Conservation (phyloP, 257 asterid species). For the Linderniella brevidens region DNA sequence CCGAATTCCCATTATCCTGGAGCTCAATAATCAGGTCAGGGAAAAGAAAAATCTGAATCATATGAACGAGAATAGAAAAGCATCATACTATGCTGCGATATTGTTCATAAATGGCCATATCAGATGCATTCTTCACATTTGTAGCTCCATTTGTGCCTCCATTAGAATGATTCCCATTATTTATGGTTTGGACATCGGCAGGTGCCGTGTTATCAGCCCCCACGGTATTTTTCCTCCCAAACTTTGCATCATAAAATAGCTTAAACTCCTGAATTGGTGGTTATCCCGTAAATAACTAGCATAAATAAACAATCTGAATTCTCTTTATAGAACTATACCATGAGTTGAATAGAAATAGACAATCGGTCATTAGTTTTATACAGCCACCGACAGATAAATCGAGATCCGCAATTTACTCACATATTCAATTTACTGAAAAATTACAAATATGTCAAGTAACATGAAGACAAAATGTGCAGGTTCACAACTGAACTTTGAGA, state of each 20-base stretch:
- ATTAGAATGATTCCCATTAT: constrained; percentile 18
- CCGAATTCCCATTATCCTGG: too few species aligned
- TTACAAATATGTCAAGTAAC: too few species aligned
- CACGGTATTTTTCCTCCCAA: constrained; percentile 76
- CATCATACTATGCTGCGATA: constrained; percentile 43
- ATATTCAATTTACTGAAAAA: too few species aligned
- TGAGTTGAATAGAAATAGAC: too few species aligned
- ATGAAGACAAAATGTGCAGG: too few species aligned
- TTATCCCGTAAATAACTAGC: too few species aligned
- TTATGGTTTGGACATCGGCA: constrained; percentile 19
- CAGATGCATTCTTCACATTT: constrained; percentile 35
- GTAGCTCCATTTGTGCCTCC: constrained; percentile 26
- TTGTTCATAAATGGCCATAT: constrained; percentile 76
- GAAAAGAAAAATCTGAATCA: not conserved
- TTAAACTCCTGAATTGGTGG: constrained; percentile 60
- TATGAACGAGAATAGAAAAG: constrained; percentile 3
- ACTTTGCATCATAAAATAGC: constrained; percentile 74
- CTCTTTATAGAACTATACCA: too few species aligned
- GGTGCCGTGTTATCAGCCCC: constrained; percentile 22
- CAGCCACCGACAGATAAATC: too few species aligned
- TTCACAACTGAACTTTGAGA: too few species aligned
- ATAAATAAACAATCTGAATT: constrained; percentile 11
- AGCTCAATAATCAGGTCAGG: too few species aligned
- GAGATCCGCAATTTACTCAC: too few species aligned
- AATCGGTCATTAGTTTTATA: too few species aligned